Percentiles rank a stretch among this genome's conserved stretches.
Conservation (phyloP, 495 filamentous ascomycete species). For the Hapsidospora chrysogenum region DNA sequence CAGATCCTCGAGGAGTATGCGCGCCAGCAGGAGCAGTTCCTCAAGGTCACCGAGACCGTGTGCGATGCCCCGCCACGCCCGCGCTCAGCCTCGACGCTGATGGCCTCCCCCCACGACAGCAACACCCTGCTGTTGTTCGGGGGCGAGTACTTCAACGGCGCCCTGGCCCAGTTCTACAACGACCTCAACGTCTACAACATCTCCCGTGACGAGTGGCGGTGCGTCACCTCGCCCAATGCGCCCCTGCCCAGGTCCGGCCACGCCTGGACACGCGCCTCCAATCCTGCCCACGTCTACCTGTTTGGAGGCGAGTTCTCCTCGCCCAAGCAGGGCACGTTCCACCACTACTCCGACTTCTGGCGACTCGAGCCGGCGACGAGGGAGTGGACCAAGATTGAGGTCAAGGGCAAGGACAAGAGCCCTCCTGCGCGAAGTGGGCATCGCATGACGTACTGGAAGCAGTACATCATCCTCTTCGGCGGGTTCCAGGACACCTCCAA, state of each 20-base stretch:
- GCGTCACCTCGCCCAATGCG: slow-evolving; percentile 77
- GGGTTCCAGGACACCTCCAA: slow-evolving; percentile 91
- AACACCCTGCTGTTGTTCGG: slow-evolving; percentile 90
- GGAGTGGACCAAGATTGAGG: slow-evolving; percentile 83
- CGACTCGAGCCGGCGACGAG: slow-evolving; percentile 60
- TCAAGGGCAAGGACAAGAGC: slow-evolving; percentile 71
- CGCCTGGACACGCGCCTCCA: slow-evolving; percentile 78
- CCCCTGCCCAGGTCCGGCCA: slow-evolving; percentile 84
- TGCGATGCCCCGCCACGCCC: slow-evolving; percentile 58
- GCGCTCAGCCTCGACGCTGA: slow-evolving; percentile 59
- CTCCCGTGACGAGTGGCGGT: slow-evolving; percentile 72
- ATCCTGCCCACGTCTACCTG: slow-evolving; percentile 65
- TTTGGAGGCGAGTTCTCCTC: slow-evolving; percentile 61
- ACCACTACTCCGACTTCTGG: slow-evolving; percentile 99
- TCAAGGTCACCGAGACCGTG: slow-evolving; percentile 74
- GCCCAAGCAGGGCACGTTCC: slow-evolving; percentile 95
- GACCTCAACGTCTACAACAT: slow-evolving; percentile 80
- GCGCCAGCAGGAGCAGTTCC: slow-evolving; percentile 69
- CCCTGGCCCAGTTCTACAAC: slow-evolving; percentile 46
- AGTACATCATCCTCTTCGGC: slow-evolving; percentile 24
- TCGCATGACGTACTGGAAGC: slow-evolving; percentile 86
- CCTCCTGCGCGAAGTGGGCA: slow-evolving; percentile 87
- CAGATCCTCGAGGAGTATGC: slow-evolving; percentile 88
- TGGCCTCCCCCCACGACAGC: slow-evolving; percentile 67
- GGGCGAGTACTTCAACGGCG: slow-evolving; percentile 54